Conservation (phyloP, 768 basidiomycete species). For the Plicaturopsis crispa region DNA sequence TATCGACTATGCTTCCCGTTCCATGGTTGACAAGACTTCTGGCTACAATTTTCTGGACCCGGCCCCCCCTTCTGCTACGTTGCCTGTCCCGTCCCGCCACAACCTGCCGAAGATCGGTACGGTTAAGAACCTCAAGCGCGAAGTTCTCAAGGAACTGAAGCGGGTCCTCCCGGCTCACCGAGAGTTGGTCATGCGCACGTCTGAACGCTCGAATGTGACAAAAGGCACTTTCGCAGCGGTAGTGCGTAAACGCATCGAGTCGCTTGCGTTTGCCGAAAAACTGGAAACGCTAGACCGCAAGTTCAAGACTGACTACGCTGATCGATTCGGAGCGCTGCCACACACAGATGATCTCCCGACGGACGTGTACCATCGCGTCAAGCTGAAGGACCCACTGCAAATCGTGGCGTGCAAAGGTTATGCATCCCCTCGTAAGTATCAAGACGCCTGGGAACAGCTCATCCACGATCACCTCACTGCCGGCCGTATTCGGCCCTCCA, state of each 20-base stretch:
- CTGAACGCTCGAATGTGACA: not conserved
- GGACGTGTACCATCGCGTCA: slow-evolving; percentile 15
- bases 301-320: slow-evolving; percentile 7
- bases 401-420: slow-evolving; percentile 18
- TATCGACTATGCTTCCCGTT: slow-evolving; percentile 13
- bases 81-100: not conserved
- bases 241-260: slow-evolving; percentile 1
- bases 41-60: slow-evolving; percentile 10
- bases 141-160: not conserved
- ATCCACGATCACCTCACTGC: slow-evolving; percentile 25
- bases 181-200: not conserved
- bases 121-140: not conserved
- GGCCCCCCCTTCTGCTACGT: not conserved
- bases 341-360: slow-evolving; percentile 15
- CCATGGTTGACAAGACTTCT: slow-evolving; percentile 3
- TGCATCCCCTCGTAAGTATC: slow-evolving; percentile 24
- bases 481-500: slow-evolving; percentile 21
- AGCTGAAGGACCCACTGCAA: slow-evolving; percentile 19
- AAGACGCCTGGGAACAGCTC: slow-evolving; percentile 21
- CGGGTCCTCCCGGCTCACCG: not conserved
- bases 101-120: not conserved
- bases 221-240: slow-evolving; percentile 1
- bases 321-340: slow-evolving; percentile 18
- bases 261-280: not conserved
- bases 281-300: not conserved